Percentiles rank a stretch among this genome's conserved stretches.
phyloP scores from a whole-genome alignment of 2,329 filamentous ascomycete species.

The Pseudopyricularia javanii region DNA sequence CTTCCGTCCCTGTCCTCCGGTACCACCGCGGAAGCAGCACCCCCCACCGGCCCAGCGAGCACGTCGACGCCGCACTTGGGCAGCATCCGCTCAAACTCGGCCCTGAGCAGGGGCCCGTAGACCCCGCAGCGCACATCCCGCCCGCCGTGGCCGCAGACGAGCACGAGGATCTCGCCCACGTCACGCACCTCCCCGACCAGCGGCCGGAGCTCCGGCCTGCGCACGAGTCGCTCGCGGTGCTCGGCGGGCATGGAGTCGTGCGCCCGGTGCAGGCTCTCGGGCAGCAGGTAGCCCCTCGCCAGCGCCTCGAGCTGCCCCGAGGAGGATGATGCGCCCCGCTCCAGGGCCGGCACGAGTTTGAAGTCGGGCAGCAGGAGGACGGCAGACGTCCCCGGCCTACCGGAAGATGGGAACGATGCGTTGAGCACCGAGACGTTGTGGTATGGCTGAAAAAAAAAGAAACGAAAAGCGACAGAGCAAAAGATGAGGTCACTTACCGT shows the following conservation, averaged over 20 bases:
- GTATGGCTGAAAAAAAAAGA: constrained; percentile 50
- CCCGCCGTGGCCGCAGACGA: constrained; percentile 80
- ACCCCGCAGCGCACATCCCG: constrained; percentile 75
- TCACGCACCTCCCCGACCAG: constrained; percentile 45
- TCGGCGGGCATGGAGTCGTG: constrained; percentile 48
- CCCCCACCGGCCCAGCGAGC: constrained; percentile 26
- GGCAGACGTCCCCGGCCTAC: constrained; percentile 38
- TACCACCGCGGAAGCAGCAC: not conserved
- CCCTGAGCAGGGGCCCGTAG: constrained; percentile 59
- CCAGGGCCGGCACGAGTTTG: constrained; percentile 63
- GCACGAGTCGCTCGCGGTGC: constrained; percentile 37
- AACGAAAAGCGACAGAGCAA: not conserved
- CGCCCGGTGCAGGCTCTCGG: constrained; percentile 45
- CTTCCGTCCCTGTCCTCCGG: constrained; percentile 6
- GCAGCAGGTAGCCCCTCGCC: constrained; percentile 55
- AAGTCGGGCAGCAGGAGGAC: constrained; percentile 75
- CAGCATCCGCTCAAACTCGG: constrained; percentile 56
- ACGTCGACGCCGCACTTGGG: constrained; percentile 35
- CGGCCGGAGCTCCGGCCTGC: constrained; percentile 37
- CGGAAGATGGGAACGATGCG: constrained; percentile 55
- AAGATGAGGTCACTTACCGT: constrained; percentile 17
- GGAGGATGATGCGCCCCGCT: constrained; percentile 40
- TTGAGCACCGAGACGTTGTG: constrained; percentile 70
- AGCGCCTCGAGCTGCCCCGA: constrained; percentile 42
- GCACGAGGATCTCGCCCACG: constrained; percentile 57